Base-by-base conservation (phyloP, 768 basidiomycete genomes). In the Termitomyces sp. region DNA sequence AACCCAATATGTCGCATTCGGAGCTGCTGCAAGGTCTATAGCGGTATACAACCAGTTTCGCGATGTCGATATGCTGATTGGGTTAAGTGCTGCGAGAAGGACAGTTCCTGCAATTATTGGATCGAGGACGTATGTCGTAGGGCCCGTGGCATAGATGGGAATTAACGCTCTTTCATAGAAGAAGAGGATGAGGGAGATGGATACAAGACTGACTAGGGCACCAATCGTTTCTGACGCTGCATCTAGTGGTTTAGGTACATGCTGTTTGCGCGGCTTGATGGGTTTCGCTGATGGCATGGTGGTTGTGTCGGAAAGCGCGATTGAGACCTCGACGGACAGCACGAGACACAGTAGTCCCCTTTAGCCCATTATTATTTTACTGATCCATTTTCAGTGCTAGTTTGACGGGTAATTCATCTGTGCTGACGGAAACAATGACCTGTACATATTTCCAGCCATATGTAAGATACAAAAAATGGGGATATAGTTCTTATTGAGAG, bases 1-100 rank as follows among this genome's bases (percentile, higher is more conserved):
- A 22, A 81, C 71, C 82, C 83, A 89, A 64, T 90, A 88, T 5
- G 82, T 81, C n/a, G 83, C 77, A 62, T 82, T 79, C 1, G 90
- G 86, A 29, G 83, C 75, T 49, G 73, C 56, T 50, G 78, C 72
- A 36, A 83, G 67, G 29, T 76, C 65, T 9, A 74, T 54, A 20
- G 75, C 78, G 41, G 80, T 72, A 58, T 69, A 66, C n/a, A 76
- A 57, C 57, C 72, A 68, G 52, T 66, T 72, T 52, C 64, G 59
- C 31, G 65, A 68, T 13, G 59, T 57, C 20, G 71, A 65, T 20
- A 81, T 67, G 31, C 65, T 67, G 57, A 74, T 71, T 0, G 82
- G 73, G 22, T 77, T 70, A 24, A 77, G 52, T 20, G 76, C 74
- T 4, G 77, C 72, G 16, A 73, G 60, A 16, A 78, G 51, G 26